phyloP scores from a whole-genome alignment of 2,329 filamentous ascomycete species.

The Calonectria pauciramosa region DNA sequence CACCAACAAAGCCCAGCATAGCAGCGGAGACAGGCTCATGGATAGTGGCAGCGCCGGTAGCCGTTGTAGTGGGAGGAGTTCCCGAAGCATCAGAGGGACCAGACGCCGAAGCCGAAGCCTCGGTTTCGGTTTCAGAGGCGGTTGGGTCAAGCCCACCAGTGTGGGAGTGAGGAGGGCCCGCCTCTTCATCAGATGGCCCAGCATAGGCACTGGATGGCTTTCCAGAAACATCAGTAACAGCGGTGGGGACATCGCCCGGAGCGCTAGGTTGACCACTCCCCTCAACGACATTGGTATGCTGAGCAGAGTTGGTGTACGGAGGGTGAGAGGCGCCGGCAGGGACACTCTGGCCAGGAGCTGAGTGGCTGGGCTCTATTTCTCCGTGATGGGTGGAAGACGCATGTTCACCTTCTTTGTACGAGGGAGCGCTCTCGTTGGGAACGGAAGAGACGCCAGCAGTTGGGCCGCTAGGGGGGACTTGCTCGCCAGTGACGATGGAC shows the following conservation, averaged over 20 bases:
- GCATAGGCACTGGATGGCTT: conserved; percentile 35
- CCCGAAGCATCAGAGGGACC: conserved; percentile 40
- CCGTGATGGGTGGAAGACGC: conserved; percentile 33
- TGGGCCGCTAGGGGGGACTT: conserved; percentile 23
- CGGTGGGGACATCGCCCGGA: conserved; percentile 33
- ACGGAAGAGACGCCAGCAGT: conserved; percentile 23
- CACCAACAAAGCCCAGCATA: conserved; percentile 43
- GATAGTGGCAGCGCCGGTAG: conserved; percentile 49
- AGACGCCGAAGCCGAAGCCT: conserved; percentile 32
- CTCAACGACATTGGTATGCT: conserved; percentile 15
- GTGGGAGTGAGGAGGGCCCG: conserved; percentile 25
- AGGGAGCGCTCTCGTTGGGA: conserved; percentile 30
- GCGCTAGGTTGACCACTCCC: conserved; percentile 25
- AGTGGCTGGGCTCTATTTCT: conserved; percentile 31
- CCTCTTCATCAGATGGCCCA: conserved; percentile 34
- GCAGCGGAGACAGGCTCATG: conserved; percentile 38
- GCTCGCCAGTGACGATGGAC: conserved; percentile 45
- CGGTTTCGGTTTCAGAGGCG: conserved; percentile 30
- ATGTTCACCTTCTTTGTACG: conserved; percentile 20
- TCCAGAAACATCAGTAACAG: conserved; percentile 36
- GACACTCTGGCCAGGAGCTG: conserved; percentile 22
- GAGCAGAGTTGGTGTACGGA: conserved; percentile 31
- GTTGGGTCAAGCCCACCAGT: conserved; percentile 29
- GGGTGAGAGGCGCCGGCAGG: conserved; percentile 26
- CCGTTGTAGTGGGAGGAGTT: conserved; percentile 45